Base-by-base conservation (phyloP, 768 basidiomycete genomes). In the Hygrophorus russula region DNA sequence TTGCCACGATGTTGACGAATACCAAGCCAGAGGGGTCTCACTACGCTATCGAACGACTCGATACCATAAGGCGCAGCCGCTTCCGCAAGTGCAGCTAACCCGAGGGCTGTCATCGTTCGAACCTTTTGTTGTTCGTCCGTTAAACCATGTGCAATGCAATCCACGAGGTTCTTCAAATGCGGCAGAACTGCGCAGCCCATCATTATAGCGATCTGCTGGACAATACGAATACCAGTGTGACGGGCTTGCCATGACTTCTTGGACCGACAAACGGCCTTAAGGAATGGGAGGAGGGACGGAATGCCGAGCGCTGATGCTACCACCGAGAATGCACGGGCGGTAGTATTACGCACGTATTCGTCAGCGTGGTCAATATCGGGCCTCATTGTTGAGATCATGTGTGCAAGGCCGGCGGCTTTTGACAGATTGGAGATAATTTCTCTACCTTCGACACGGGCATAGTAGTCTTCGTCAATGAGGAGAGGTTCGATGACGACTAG, bases 351-450 rank as follows among this genome's bases (percentile, higher is more conserved):
- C 3, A 98, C 94, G 51, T 99, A 98, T 63, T 99, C 96, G 58
- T 99, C 94, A 35, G 96, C 92, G 54, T 98, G 94, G 62, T 99
- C 94, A 49, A 98, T 98, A 71, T 99, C 94, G 2, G 96, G 94
- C 53, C 94, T 85, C 94, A 99, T 98, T 14, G 94, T 99, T 29
- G 96, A 99, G 55, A 99, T 99, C 96, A 99, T 98, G 66, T 99
- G 96, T 2, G 96, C 94, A 18, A 99, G 82, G 64, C 96, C 96
- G 24, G 93, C 94, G 9, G 96, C 96, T 64, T 98, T 99, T 20
- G 96, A 94, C 33, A 98, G 69, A 62, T 98, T 99, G 54, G 90
- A 94, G 53, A 98, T 99, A 59, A 99, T 98, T 69, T 99, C 96
- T 28, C 94, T 90, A 51, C 96, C 96, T 67, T 98, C 96, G 34